Evolutionary conservation across 2,329 filamentous ascomycete genomes (phyloP).

Genomic region (Raffaelea ambrosiae): DNA sequence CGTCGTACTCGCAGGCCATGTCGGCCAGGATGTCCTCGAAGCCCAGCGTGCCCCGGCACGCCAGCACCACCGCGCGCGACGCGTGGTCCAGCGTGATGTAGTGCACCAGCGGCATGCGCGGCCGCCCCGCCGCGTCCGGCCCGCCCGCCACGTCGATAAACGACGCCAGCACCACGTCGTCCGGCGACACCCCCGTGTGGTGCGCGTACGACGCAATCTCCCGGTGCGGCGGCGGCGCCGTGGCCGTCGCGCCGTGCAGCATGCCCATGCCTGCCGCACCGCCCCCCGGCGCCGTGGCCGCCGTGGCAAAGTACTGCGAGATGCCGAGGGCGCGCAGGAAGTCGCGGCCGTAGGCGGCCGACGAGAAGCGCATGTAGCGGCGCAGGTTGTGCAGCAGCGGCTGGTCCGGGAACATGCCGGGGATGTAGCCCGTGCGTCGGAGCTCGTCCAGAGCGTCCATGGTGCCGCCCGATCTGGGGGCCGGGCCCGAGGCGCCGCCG

Average conservation of each 20-base stretch:
- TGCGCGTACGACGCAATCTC: conserved; percentile 56
- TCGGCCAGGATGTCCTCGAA: conserved; percentile 68
- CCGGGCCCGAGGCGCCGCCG: no score
- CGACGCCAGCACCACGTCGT: conserved; percentile 57
- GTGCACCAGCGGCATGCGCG: conserved; percentile 62
- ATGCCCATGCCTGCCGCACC: no score
- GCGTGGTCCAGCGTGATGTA: conserved; percentile 66
- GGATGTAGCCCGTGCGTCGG: conserved; percentile 42
- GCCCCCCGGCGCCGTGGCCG: conserved; percentile 33
- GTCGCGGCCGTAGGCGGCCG: conserved; percentile 55
- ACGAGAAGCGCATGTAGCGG: conserved; percentile 58
- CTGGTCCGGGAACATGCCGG: conserved; percentile 49
- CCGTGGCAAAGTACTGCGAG: conserved; percentile 35
- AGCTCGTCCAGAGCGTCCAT: conserved; percentile 40
- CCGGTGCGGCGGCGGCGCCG: conserved; percentile 29
- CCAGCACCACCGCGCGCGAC: conserved; percentile 63
- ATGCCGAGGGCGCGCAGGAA: conserved; percentile 58
- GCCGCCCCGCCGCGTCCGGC: conserved; percentile 54
- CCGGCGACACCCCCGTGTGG: conserved; percentile 49
- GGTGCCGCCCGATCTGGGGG: conserved; percentile 15
- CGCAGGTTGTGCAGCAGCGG: conserved; percentile 55
- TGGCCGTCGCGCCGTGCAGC: neutral
- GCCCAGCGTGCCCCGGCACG: conserved; percentile 62
- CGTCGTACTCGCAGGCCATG: conserved; percentile 66
- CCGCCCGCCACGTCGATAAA: conserved; percentile 63